These are phyloP conservation scores for Trichophyton equinum DNA, from an alignment of 2,329 filamentous ascomycete genomes.

Conservation along the genomic window DNA sequence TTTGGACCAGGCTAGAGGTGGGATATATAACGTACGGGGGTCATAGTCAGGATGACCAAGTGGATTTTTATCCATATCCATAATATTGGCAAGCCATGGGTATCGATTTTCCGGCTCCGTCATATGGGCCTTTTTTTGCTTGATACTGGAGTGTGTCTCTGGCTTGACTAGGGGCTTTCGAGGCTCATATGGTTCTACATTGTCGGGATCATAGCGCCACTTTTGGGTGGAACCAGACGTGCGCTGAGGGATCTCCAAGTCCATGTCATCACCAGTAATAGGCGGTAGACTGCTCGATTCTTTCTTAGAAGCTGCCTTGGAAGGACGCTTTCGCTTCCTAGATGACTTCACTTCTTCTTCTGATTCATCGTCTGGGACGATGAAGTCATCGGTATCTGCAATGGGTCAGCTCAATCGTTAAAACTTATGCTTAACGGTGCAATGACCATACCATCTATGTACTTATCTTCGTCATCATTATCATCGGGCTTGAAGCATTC, in stretches of 20 bases:
- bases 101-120: conserved; percentile 79
- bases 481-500: conserved; percentile 51
- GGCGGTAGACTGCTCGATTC: conserved; percentile 34
- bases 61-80: conserved; percentile 71
- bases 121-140: conserved; percentile 55
- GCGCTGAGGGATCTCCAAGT: conserved; percentile 43
- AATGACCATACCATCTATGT: conserved; percentile 35
- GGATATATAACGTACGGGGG: conserved; percentile 79
- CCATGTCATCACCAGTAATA: conserved; percentile 32
- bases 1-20: conserved; percentile 61
- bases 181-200: conserved; percentile 39
- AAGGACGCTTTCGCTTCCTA: conserved; percentile 60
- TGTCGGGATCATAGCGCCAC: conserved; percentile 63
- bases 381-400: conserved; percentile 67
- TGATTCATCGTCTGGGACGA: conserved; percentile 67
- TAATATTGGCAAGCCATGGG: conserved; percentile 74
- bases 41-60: conserved; percentile 79
- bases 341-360: conserved; percentile 56
- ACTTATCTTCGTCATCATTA: conserved; percentile 41
- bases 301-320: conserved; percentile 32
- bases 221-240: conserved; percentile 61
- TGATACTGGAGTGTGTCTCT: conserved; percentile 23
- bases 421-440: conserved; percentile 3
- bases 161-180: conserved; percentile 26
- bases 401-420: conserved; percentile 25